These are phyloP conservation scores for Musa itinerans DNA, from an alignment of 176 grass and related monocot genomes.

Conservation along the genomic window DNA sequence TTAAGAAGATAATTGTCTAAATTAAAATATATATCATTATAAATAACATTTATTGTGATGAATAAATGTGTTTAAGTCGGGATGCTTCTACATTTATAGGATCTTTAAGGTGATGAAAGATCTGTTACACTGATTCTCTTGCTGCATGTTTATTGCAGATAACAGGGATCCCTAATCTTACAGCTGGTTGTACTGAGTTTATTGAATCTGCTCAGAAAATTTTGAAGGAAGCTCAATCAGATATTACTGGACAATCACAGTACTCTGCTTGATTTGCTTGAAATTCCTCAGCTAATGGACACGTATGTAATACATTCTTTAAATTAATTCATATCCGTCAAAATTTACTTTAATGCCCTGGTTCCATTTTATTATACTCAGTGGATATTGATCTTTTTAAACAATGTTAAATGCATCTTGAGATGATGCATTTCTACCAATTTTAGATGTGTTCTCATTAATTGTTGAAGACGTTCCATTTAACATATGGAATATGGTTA, in stretches of 20 bases:
- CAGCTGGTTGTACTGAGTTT: conserved; percentile 94
- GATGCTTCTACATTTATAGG: not conserved
- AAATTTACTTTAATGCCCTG: not conserved
- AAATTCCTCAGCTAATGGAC: conserved; percentile 96
- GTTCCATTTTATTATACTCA: not conserved
- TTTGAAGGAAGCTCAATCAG: conserved; percentile 91
- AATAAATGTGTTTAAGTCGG: not conserved
- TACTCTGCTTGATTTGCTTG: conserved; percentile 92
- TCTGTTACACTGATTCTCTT: not conserved
- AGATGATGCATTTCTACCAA: not conserved
- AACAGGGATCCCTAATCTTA: conserved; percentile 94
- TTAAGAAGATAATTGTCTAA: not conserved
- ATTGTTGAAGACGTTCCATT: not conserved
- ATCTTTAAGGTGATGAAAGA: not conserved
- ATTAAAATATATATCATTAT: not conserved
- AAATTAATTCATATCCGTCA: not conserved
- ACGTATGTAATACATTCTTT: conserved; percentile 48
- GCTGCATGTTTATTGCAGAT: conserved; percentile 44
- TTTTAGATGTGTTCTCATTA: not conserved
- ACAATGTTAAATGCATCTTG: not conserved
- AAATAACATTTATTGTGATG: not conserved
- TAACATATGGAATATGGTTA: not conserved
- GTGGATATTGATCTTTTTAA: not conserved
- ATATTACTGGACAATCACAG: conserved; percentile 86
- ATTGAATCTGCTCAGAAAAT: conserved; percentile 91